Evolutionary conservation across 305 asterid genomes (phyloP), one percentile per base, ranked within the genome.

Genomic region (Fraxinus sp.): DNA sequence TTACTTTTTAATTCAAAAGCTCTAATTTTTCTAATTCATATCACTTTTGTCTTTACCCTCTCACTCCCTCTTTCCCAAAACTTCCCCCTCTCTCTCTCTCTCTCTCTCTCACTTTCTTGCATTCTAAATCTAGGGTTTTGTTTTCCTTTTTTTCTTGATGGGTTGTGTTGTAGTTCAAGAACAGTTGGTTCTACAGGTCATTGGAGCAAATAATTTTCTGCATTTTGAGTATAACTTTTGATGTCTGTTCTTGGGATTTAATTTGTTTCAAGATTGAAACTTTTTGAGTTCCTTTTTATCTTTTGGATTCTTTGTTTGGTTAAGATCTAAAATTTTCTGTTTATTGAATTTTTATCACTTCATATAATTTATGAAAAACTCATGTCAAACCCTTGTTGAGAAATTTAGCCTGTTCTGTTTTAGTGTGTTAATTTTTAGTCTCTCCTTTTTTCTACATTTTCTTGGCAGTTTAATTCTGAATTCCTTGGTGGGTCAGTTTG

Each of bases 81-180:
- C 76, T 71, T 71, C 44, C 76, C 44, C 32, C 14, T 44, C 57
- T 32, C 76, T 30, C 37, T 32, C 76, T 28, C 33, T 32, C 33
- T 32, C 37, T 41, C 49, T 41, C 32, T 5, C 30, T 64, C 80
- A 3, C 84, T 71, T 32, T 30, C 52, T 9, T 28, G 74, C 71
- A 35, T 46, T 78, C 76, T 68, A 39, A 83, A 78, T 83, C 82
- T 83, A 83, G 85, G 85, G 81, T 83, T 83, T 78, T 77, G 9
- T 74, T 33, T 22, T 13, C 64, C 64, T 11, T 82, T 70, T 74
- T 81, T 75, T 41, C 70, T 41, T 37, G 33, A 35, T 74, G 84
- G 32, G 62, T 4, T 39, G 18, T 22, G 5, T 20, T 49, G 62
- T 33, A 24, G 84, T 7, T 44, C 37, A 62, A 49, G 35, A 46